Evolutionary conservation across 2,329 filamentous ascomycete genomes (phyloP).

Genomic region (Aspergillus arachidicola): DNA sequence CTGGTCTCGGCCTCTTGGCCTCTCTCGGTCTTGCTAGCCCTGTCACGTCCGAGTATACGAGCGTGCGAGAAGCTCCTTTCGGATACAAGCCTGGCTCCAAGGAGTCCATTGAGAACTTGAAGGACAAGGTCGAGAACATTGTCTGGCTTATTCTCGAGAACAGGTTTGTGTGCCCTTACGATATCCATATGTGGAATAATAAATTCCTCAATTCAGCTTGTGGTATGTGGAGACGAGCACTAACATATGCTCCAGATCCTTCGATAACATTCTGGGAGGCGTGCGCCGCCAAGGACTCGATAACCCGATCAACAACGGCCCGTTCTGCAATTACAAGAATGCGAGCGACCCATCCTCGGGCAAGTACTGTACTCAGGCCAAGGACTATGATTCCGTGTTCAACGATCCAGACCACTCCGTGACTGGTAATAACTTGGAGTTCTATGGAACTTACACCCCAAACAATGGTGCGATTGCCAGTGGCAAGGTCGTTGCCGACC

Average conservation of each 20-base stretch:
- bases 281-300: constrained; percentile 43
- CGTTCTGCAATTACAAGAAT: constrained; percentile 47
- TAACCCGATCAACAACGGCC: constrained; percentile 47
- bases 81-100: constrained; percentile 31
- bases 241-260: constrained; percentile 24
- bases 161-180: neutral
- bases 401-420: constrained; percentile 49
- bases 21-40: neutral
- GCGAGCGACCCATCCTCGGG: constrained; percentile 33
- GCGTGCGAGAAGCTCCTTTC: neutral
- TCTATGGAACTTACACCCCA: constrained; percentile 45
- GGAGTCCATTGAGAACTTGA: constrained; percentile 35
- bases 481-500: constrained; percentile 33
- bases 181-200: neutral
- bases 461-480: constrained; percentile 39
- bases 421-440: constrained; percentile 49
- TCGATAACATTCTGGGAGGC: constrained; percentile 50
- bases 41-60: neutral
- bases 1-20: neutral
- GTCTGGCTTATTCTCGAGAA: constrained; percentile 44
- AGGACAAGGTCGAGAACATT: constrained; percentile 38
- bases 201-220: neutral
- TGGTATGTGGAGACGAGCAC: neutral
- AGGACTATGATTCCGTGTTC: constrained; percentile 45
- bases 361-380: constrained; percentile 35